A percentile compares a stretch with the other conserved stretches of the same genome.
phyloP scores from a whole-genome alignment of 352 stramenopile genomes.

The Globisporangium nunn region DNA sequence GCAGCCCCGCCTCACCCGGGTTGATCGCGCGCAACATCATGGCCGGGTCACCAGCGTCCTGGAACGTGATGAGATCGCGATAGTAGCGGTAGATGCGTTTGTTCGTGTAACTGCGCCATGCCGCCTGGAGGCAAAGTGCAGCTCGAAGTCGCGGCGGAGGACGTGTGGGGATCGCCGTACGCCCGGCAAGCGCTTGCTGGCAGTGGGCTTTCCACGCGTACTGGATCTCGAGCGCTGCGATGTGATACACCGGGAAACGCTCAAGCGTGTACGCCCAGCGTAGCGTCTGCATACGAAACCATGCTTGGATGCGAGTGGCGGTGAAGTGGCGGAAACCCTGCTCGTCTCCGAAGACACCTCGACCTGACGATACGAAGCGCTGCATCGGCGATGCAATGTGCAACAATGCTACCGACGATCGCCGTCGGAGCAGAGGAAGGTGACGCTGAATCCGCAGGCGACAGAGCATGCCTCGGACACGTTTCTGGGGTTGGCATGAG shows the following conservation, averaged over 20 bases:
- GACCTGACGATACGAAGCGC: slow-evolving; percentile 45
- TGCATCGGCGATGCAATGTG: slow-evolving; percentile 53
- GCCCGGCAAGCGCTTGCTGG: slow-evolving; percentile 29
- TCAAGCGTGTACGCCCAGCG: slow-evolving; percentile 40
- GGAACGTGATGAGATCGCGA: slow-evolving; percentile 73
- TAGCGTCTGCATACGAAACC: slow-evolving; percentile 50
- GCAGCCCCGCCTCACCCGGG: slow-evolving; percentile 58
- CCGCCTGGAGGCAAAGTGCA: slow-evolving; percentile 45
- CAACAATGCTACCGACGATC: not conserved
- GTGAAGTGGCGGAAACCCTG: slow-evolving; percentile 51
- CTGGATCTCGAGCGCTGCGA: slow-evolving; percentile 80
- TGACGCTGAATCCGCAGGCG: slow-evolving; percentile 16
- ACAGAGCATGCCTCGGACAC: slow-evolving; percentile 52
- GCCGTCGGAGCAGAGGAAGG: not conserved
- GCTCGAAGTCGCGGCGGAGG: slow-evolving; percentile 27
- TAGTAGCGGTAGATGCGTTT: slow-evolving; percentile 76
- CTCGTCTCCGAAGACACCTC: slow-evolving; percentile 48
- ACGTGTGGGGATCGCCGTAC: too few species aligned
- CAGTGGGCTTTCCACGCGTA: slow-evolving; percentile 56
- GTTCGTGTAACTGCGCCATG: slow-evolving; percentile 75
- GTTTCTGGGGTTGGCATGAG: slow-evolving; percentile 23
- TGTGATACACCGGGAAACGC: slow-evolving; percentile 73
- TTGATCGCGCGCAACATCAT: slow-evolving; percentile 83
- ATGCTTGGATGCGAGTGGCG: slow-evolving; percentile 56
- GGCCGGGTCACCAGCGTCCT: slow-evolving; percentile 65